A percentile compares a stretch with the other conserved stretches of the same genome.
Evolutionary conservation across 305 asterid species (phyloP).

Genomic region (Solanum hybrid): DNA sequence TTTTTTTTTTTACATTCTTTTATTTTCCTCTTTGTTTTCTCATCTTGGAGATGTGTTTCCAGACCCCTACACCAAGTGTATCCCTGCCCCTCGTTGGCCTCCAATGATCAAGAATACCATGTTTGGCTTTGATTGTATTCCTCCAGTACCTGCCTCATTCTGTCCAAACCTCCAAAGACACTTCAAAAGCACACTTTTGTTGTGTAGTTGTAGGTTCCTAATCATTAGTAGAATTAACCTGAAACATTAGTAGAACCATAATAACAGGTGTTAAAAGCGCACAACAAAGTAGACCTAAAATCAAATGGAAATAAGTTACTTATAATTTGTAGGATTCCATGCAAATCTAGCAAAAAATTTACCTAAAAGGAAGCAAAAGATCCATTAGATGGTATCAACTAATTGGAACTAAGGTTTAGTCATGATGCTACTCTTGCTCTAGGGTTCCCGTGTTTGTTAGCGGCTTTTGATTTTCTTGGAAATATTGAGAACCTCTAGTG

Average conservation of each 20-base stretch:
- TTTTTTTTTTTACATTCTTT: too few species aligned
- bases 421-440: background rate
- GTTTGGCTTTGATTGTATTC: background rate
- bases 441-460: background rate
- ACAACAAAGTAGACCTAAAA: background rate
- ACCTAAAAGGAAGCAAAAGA: background rate
- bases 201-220: background rate
- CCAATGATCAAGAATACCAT: background rate
- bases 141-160: background rate
- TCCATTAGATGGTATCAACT: background rate
- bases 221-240: background rate
- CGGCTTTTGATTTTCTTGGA: background rate
- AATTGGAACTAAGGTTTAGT: background rate
- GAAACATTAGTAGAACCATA: background rate
- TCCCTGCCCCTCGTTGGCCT: background rate
- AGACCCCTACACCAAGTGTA: background rate
- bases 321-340: background rate
- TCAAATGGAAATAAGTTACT: background rate
- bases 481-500: background rate
- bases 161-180: background rate
- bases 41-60: background rate
- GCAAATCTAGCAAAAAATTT: background rate
- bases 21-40: too few species aligned
- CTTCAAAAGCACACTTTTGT: background rate
- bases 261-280: background rate